Conservation (phyloP, 2,329 filamentous ascomycete species). For the Trichoderma semiorbis region DNA sequence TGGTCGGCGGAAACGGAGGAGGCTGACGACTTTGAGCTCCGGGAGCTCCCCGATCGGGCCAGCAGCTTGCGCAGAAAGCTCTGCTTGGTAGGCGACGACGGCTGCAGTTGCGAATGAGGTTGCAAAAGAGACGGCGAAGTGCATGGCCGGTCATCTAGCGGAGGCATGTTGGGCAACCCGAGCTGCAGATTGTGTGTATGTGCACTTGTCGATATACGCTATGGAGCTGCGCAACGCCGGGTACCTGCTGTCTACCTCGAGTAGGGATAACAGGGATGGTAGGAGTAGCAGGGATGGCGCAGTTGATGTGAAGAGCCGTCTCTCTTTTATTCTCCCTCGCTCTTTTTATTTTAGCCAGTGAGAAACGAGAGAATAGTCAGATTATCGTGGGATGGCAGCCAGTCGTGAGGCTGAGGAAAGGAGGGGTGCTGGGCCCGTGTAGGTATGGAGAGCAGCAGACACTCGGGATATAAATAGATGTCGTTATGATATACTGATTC, state of each 20-base stretch:
- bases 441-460: background rate
- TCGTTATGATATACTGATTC: background rate
- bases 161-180: slow-evolving; percentile 30
- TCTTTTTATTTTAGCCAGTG: slow-evolving; percentile 1
- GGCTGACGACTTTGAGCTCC: slow-evolving; percentile 3
- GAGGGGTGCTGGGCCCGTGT: background rate
- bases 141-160: slow-evolving; percentile 29
- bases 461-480: slow-evolving; percentile 2
- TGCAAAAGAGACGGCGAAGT: slow-evolving; percentile 25
- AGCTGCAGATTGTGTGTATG: background rate
- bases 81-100: slow-evolving; percentile 22
- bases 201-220: slow-evolving; percentile 1
- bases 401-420: slow-evolving; percentile 4
- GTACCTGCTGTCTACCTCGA: background rate
- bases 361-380: background rate
- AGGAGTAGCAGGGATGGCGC: background rate
- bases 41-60: slow-evolving; percentile 20
- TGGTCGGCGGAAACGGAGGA: slow-evolving; percentile 10
- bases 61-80: slow-evolving; percentile 31
- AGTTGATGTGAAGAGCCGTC: background rate
- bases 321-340: background rate
- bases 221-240: background rate
- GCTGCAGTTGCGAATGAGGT: slow-evolving; percentile 15
- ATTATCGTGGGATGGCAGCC: slow-evolving; percentile 3
- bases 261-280: background rate